phyloP scores from a whole-genome alignment of 345 rosid species.

The Eucalyptus erythrocorys region DNA sequence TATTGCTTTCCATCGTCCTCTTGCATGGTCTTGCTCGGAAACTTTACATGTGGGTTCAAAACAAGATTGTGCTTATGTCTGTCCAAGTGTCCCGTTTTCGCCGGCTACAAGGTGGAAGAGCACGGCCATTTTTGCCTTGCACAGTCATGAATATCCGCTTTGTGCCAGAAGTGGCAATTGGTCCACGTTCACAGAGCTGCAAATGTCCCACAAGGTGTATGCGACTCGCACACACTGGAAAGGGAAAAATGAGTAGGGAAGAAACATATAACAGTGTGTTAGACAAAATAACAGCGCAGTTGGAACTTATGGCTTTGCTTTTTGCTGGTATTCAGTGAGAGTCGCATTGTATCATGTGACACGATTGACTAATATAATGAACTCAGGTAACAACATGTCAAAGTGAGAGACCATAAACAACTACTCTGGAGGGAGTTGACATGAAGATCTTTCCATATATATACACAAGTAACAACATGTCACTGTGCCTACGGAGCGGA shows the following conservation, averaged over 20 bases:
- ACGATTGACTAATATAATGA: background rate
- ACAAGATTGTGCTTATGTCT: background rate
- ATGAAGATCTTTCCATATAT: no score
- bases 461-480: no score
- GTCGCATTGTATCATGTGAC: background rate
- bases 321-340: background rate
- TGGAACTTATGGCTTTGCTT: background rate
- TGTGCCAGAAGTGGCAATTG: background rate
- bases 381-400: background rate
- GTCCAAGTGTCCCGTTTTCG: fast-evolving
- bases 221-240: fast-evolving
- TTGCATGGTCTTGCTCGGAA: background rate
- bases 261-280: background rate
- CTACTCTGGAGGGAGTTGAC: no score
- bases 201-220: fast-evolving
- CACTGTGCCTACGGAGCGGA: no score
- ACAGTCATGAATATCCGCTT: background rate
- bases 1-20: background rate
- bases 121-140: background rate
- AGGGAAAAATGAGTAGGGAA: background rate
- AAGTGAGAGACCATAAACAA: no score
- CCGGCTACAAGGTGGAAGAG: background rate
- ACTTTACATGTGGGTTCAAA: background rate
- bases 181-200: background rate
- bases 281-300: background rate